Evolutionary conservation across 371 early-diverging fungal species (phyloP).

Genomic region (Basidiobolus heterosporus): DNA sequence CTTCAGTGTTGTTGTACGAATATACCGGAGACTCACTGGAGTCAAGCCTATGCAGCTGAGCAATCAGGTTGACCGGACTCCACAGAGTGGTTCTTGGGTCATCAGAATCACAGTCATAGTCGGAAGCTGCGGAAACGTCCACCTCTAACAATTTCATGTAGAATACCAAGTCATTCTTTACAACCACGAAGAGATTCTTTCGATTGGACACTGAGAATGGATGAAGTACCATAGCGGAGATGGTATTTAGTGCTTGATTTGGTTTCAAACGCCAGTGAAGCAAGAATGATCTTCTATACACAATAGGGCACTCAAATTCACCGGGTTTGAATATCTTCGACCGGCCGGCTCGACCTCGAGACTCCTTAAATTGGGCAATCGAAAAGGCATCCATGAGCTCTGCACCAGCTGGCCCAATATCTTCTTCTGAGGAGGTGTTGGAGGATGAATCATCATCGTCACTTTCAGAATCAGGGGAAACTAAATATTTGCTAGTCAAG

Average conservation of each 20-base stretch:
- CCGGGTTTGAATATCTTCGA: slow-evolving; percentile 31
- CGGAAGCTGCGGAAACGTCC: too few relatives aligned
- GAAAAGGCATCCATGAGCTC: slow-evolving; percentile 23
- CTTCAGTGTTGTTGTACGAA: not conserved
- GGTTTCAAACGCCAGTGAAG: slow-evolving; percentile 63
- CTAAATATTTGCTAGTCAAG: slow-evolving; percentile 46
- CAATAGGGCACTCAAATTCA: slow-evolving; percentile 52
- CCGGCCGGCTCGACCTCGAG: not conserved
- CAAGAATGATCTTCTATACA: slow-evolving; percentile 40
- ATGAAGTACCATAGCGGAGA: slow-evolving; percentile 30
- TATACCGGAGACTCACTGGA: not conserved
- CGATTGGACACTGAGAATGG: slow-evolving; percentile 55
- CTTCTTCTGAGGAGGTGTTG: slow-evolving; percentile 30
- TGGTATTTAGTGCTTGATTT: slow-evolving; percentile 36
- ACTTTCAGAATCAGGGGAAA: slow-evolving; percentile 23
- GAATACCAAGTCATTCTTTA: slow-evolving; percentile 29
- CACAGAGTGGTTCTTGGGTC: too few relatives aligned
- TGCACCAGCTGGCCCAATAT: slow-evolving; percentile 16
- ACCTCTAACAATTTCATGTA: slow-evolving; percentile 27
- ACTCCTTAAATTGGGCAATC: slow-evolving; percentile 3
- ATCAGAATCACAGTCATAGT: too few relatives aligned
- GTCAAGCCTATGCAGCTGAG: not conserved
- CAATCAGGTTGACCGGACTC: not conserved
- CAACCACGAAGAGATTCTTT: slow-evolving; percentile 51
- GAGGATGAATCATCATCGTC: slow-evolving; percentile 13